phyloP scores from a whole-genome alignment of 1,139 yeast genomes.

The Candida gigantensis region DNA sequence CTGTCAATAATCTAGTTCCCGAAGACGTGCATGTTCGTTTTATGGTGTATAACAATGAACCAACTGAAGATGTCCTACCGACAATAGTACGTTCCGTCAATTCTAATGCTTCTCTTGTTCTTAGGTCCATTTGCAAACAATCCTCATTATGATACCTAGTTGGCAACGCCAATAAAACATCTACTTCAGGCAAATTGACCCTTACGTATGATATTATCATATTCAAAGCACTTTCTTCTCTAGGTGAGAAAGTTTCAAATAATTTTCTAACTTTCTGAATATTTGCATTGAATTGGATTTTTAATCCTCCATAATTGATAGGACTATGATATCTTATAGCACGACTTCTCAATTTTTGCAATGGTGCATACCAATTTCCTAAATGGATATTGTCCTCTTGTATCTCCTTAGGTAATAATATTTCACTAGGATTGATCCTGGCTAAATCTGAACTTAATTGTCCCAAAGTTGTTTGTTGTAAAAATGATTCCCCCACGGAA shows the following conservation, averaged over 20 bases:
- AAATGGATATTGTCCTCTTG: conserved; percentile 32
- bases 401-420: conserved; percentile 43
- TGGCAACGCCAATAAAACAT: conserved; percentile 41
- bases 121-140: conserved; percentile 75
- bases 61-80: conserved; percentile 57
- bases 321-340: conserved; percentile 56
- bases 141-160: conserved; percentile 42
- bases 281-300: conserved; percentile 44
- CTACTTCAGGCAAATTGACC: conserved; percentile 43
- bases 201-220: conserved; percentile 42
- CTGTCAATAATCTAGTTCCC: conserved; percentile 73
- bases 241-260: conserved; percentile 53
- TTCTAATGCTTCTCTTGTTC: conserved; percentile 84
- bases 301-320: conserved; percentile 28
- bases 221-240: conserved; percentile 48
- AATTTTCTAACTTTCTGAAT: conserved; percentile 55
- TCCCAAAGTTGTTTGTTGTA: conserved; percentile 58
- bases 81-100: conserved; percentile 54
- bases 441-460: conserved; percentile 62
- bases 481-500: conserved; percentile 76
- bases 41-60: conserved; percentile 69
- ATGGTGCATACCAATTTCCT: conserved; percentile 58
- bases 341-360: conserved; percentile 61
- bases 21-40: conserved; percentile 76
- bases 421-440: conserved; percentile 68